phyloP scores from a whole-genome alignment of 1,139 yeast genomes.

The Zygosaccharomyces sapae region DNA sequence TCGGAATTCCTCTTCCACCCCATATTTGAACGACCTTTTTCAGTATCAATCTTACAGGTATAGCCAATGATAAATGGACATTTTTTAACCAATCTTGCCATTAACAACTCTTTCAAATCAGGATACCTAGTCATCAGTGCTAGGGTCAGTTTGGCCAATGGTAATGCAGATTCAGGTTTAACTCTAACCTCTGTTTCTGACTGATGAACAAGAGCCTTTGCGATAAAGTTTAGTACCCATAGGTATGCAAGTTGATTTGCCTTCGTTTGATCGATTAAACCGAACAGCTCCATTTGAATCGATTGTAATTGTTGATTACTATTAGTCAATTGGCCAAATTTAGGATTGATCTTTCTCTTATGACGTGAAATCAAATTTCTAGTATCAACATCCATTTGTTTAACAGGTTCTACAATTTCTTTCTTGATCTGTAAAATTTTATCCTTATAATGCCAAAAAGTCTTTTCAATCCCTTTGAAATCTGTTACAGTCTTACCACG shows the following conservation, averaged over 20 bases:
- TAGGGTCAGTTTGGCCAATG: constrained; percentile 66
- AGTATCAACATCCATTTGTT: constrained; percentile 42
- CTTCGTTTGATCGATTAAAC: constrained; percentile 47
- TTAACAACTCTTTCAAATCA: constrained; percentile 59
- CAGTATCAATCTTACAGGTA: constrained; percentile 69
- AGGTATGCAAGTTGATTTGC: constrained; percentile 49
- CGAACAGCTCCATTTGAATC: constrained; percentile 50
- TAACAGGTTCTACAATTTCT: constrained; percentile 50
- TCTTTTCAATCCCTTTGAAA: constrained; percentile 40
- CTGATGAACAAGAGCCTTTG: constrained; percentile 83
- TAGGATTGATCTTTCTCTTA: constrained; percentile 77
- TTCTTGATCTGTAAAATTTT: constrained; percentile 58
- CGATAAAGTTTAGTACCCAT: constrained; percentile 76
- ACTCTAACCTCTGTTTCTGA: constrained; percentile 91
- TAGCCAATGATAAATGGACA: constrained; percentile 88
- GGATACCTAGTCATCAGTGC: constrained; percentile 55
- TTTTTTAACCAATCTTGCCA: constrained; percentile 83
- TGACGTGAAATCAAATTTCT: constrained; percentile 42
- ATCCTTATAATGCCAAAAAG: constrained; percentile 49
- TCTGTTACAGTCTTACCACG: constrained; percentile 13
- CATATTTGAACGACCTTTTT: constrained; percentile 76
- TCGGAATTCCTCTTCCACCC: constrained; percentile 73
- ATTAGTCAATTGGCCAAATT: constrained; percentile 85
- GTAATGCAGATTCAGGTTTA: constrained; percentile 70
- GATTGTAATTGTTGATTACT: constrained; percentile 54